Percentiles rank a stretch among this genome's conserved stretches.
Conservation (phyloP, 768 basidiomycete species). For the Amanita molliuscula region DNA sequence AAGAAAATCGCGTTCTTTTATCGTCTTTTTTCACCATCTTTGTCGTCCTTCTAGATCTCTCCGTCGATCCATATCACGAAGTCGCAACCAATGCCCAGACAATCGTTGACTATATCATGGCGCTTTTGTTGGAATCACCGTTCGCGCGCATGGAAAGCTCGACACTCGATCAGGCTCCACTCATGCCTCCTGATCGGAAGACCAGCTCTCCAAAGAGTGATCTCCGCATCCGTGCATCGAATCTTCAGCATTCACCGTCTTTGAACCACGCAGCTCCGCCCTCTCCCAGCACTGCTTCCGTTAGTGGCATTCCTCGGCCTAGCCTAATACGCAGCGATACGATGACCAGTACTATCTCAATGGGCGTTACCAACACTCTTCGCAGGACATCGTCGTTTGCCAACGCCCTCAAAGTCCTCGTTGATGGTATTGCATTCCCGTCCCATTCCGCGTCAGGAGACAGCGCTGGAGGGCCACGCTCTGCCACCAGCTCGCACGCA, state of each 20-base stretch:
- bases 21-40: conserved; percentile 95
- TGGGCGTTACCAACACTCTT: conserved; percentile 56
- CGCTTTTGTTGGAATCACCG: conserved; percentile 80
- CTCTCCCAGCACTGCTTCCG: conserved; percentile 23
- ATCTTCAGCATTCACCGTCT: conserved; percentile 40
- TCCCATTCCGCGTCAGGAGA: conserved; percentile 30
- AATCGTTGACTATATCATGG: conserved; percentile 87
- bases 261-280: conserved; percentile 30
- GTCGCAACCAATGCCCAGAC: conserved; percentile 88
- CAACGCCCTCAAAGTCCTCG: conserved; percentile 58
- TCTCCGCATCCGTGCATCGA: conserved; percentile 31
- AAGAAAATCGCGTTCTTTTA: conserved; percentile 73
- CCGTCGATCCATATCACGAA: conserved; percentile 88
- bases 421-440: conserved; percentile 66
- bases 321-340: conserved; percentile 48
- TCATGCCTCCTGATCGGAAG: conserved; percentile 27
- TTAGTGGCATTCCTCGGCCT: conserved; percentile 25
- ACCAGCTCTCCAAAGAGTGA: conserved; percentile 26
- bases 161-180: conserved; percentile 44
- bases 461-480: conserved; percentile 30
- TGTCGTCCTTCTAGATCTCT: conserved; percentile 78
- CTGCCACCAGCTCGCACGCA: conserved; percentile 12
- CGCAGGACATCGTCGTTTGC: conserved; percentile 77
- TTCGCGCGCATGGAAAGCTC: conserved; percentile 68
- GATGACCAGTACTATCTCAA: conserved; percentile 48